Evolutionary conservation across 2,329 filamentous ascomycete genomes (phyloP), one percentile per base, ranked within the genome.

Genomic region (Sarocladium oryzae): DNA sequence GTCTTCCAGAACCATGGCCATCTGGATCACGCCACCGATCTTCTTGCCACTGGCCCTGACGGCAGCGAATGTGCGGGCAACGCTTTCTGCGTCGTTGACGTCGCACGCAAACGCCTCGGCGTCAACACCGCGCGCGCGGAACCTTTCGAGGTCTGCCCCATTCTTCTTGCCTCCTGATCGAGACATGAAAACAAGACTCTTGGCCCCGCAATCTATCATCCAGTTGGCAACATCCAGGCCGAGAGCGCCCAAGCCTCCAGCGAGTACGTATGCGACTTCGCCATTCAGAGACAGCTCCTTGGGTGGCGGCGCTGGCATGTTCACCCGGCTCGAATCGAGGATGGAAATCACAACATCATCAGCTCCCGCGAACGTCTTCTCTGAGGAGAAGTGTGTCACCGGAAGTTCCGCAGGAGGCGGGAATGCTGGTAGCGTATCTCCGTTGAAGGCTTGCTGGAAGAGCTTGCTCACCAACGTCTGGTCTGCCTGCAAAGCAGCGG

Each of bases 21-120:
- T 40, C 23, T 57, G 55, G 5, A 59, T 48, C 26, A 58, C 53
- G 13, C 57, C 57, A 7, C 33, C 45, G 6, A 59, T 30, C 23
- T 26, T 13, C 11, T 16, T 37, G 18, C 43, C 50, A 15, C 46
- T 32, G 8, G 18, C 20, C 45, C 50, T 53, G 11, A 54, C 33
- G 30, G 50, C 23, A 16, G 26, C 21, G 30, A 55, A 51, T 24
- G 45, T 50, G 10, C 18, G 35, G 15, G 35, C 41, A 2, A 53
- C 41, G 18, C 45, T 52, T 4, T 26, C 13, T 6, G 18, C 41
- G 9, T 51, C 33, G 20, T 37, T 51, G 4, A 55, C 45, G 48
- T 55, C 45, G 21, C 52, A 55, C 36, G 43, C 52, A 33, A 53
- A 36, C 18, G 54, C 51, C 20, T 49, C 35, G 32, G 54, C 41